These are phyloP conservation scores for Pythium vanterpoolii DNA, from an alignment of 352 stramenopile species.

Conservation along the genomic window DNA sequence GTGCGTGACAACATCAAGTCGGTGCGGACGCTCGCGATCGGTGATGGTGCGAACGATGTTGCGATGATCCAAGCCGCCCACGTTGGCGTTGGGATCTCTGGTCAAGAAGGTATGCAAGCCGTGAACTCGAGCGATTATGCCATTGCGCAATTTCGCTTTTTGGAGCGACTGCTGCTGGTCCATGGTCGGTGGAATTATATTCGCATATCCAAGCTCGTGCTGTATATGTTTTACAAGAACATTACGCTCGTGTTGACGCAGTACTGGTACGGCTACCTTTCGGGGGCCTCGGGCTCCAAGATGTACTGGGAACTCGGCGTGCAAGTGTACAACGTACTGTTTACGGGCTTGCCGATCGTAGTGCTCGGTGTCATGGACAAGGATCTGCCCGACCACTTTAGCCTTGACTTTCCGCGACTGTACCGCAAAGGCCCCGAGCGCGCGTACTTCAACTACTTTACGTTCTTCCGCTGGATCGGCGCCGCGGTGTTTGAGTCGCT, in stretches of 20 bases:
- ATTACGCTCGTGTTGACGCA: constrained; percentile 90
- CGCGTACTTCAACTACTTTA: constrained; percentile 78
- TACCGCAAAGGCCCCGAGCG: constrained; percentile 68
- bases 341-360: constrained; percentile 90
- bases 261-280: constrained; percentile 92
- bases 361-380: constrained; percentile 82
- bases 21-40: constrained; percentile 88
- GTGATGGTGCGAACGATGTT: constrained; percentile 96
- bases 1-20: constrained; percentile 87
- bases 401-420: constrained; percentile 70
- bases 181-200: constrained; percentile 95
- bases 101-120: constrained; percentile 93
- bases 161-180: constrained; percentile 89
- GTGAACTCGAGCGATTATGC: constrained; percentile 94
- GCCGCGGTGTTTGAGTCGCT: constrained; percentile 75
- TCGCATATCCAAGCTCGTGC: constrained; percentile 90
- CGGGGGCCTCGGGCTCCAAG: constrained; percentile 88
- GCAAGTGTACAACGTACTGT: constrained; percentile 94
- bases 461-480: constrained; percentile 74
- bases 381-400: constrained; percentile 73
- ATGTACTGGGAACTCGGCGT: constrained; percentile 84
- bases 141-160: constrained; percentile 93
- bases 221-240: constrained; percentile 97
- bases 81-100: constrained; percentile 91
- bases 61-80: constrained; percentile 94